Percentiles rank a stretch among this genome's conserved stretches.
These are phyloP conservation scores for Westerdykella ornata DNA, from an alignment of 2,329 filamentous ascomycete genomes.

Conservation along the genomic window DNA sequence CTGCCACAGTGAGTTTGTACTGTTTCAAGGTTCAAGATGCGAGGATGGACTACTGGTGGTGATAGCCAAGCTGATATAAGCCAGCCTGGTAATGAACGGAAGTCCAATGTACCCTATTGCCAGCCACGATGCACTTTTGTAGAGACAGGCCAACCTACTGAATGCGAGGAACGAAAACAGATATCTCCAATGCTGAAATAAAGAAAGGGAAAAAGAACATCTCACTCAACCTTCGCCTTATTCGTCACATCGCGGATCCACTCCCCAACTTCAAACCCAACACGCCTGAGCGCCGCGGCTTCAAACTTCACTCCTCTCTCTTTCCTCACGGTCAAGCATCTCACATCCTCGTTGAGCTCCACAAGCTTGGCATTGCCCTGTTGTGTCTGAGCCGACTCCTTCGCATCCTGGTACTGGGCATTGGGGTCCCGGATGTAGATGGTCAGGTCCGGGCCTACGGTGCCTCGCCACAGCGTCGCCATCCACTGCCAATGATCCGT, in stretches of 20 bases:
- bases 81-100: too few relatives aligned
- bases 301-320: constrained; percentile 32
- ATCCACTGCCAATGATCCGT: constrained; percentile 98
- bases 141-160: too few relatives aligned
- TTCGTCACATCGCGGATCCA: constrained; percentile 51
- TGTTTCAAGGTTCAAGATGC: too few relatives aligned
- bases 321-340: constrained; percentile 36
- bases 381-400: constrained; percentile 11
- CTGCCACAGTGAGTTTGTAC: too few relatives aligned
- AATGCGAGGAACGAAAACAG: too few relatives aligned
- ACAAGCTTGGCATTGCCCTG: constrained; percentile 34
- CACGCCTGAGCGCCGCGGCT: constrained; percentile 55
- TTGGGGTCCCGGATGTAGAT: constrained; percentile 52
- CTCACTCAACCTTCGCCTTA: neutral
- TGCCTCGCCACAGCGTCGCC: constrained; percentile 85
- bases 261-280: constrained; percentile 84
- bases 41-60: too few relatives aligned
- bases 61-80: too few relatives aligned
- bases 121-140: too few relatives aligned
- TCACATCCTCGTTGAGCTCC: constrained; percentile 38
- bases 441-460: constrained; percentile 72
- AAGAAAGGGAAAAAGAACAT: too few relatives aligned
- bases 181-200: too few relatives aligned
- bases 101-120: too few relatives aligned
- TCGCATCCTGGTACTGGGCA: constrained; percentile 26